Evolutionary conservation across 2,329 filamentous ascomycete genomes (phyloP).

Genomic region (Tolypocladium capitatum): DNA sequence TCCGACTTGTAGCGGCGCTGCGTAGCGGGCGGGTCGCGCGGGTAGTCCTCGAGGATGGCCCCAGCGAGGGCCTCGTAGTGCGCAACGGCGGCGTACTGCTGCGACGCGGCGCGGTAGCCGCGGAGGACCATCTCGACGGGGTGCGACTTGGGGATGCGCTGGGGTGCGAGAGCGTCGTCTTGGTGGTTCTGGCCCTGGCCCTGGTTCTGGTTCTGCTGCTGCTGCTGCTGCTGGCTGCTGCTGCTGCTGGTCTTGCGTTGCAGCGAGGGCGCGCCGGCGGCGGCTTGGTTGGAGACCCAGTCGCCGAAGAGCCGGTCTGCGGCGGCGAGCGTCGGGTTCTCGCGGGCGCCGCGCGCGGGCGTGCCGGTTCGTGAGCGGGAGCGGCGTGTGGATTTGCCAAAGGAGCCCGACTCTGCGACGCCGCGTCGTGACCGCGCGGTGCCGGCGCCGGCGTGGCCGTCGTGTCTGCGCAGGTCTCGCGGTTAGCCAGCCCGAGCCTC

Average conservation of each 20-base stretch:
- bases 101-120: slow-evolving; percentile 53
- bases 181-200: slow-evolving; percentile 18
- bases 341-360: slow-evolving; percentile 33
- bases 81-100: slow-evolving; percentile 77
- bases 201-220: slow-evolving; percentile 16
- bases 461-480: slow-evolving; percentile 28
- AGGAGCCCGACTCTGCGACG: slow-evolving; percentile 49
- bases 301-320: slow-evolving; percentile 49
- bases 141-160: slow-evolving; percentile 22
- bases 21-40: slow-evolving; percentile 64
- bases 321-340: slow-evolving; percentile 48
- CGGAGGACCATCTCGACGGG: slow-evolving; percentile 71
- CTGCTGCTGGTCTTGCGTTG: slow-evolving; percentile 23
- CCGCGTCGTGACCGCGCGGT: slow-evolving; percentile 36
- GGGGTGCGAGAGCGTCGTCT: slow-evolving; percentile 23
- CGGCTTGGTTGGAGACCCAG: slow-evolving; percentile 39
- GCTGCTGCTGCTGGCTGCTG: slow-evolving; percentile 9
- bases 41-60: slow-evolving; percentile 83
- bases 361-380: slow-evolving; percentile 50
- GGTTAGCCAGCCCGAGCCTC: slow-evolving; percentile 5
- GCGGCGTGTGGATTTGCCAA: slow-evolving; percentile 52
- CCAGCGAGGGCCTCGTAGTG: slow-evolving; percentile 83
- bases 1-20: slow-evolving; percentile 60
- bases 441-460: slow-evolving; percentile 32
- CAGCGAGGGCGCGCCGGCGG: slow-evolving; percentile 11